phyloP scores from a whole-genome alignment of 2,329 filamentous ascomycete species.

The Xylariaceae sp. region DNA sequence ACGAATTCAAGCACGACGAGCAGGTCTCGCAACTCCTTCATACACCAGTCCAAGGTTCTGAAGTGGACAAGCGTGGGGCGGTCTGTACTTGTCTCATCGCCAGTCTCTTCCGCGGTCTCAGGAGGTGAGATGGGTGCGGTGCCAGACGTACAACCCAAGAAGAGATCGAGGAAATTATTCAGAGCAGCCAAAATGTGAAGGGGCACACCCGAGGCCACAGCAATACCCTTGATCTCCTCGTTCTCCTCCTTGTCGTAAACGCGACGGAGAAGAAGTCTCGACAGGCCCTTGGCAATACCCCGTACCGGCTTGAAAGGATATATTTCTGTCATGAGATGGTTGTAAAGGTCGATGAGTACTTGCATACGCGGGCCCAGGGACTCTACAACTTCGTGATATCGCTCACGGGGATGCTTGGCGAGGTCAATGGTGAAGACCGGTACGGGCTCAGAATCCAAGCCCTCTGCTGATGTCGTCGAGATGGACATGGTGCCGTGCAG shows the following conservation, averaged over 20 bases:
- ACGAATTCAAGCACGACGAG: constrained; percentile 50
- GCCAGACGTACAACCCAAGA: constrained; percentile 60
- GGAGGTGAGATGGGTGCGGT: constrained; percentile 28
- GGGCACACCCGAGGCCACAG: constrained; percentile 43
- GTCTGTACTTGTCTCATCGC: constrained; percentile 34
- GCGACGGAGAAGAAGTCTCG: constrained; percentile 36
- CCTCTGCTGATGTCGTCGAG: background rate
- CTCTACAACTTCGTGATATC: constrained; percentile 45
- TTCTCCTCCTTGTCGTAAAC: constrained; percentile 53
- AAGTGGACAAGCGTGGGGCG: constrained; percentile 46
- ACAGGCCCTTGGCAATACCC: constrained; percentile 30
- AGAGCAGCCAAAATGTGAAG: constrained; percentile 57
- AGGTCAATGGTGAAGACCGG: constrained; percentile 44
- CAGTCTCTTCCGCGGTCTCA: constrained; percentile 31
- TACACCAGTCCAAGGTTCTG: constrained; percentile 51
- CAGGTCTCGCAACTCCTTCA: constrained; percentile 45
- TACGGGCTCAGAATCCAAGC: constrained; percentile 9
- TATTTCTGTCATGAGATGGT: constrained; percentile 40
- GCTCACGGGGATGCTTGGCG: constrained; percentile 45
- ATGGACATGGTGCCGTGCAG: constrained; percentile 3
- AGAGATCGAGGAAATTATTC: constrained; percentile 57
- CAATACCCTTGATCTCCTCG: constrained; percentile 56
- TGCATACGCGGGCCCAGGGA: constrained; percentile 41
- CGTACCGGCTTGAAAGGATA: constrained; percentile 23
- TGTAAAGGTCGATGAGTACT: constrained; percentile 44